A percentile compares a stretch with the other conserved stretches of the same genome.
Evolutionary conservation across 2,329 filamentous ascomycete species (phyloP).

Genomic region (Pseudonectria foliicola): DNA sequence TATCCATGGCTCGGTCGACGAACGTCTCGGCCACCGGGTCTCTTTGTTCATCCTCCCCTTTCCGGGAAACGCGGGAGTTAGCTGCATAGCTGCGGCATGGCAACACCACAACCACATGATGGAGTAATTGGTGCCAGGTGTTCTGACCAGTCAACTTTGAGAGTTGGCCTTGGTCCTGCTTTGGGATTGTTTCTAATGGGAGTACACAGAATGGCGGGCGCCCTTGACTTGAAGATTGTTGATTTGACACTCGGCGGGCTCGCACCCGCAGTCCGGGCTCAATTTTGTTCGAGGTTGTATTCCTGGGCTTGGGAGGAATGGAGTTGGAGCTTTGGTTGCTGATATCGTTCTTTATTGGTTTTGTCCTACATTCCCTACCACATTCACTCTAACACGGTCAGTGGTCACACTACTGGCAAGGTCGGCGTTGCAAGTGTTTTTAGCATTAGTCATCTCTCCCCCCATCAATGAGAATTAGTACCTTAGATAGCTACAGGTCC

Average conservation of each 20-base stretch:
- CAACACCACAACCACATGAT: neutral
- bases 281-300: no score
- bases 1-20: conserved; percentile 21
- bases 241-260: no score
- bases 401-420: neutral
- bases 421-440: neutral
- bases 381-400: no score
- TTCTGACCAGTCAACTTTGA: no score
- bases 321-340: neutral
- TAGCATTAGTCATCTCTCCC: no score
- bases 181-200: neutral
- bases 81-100: neutral
- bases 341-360: neutral
- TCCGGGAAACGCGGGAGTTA: no score
- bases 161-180: neutral
- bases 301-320: no score
- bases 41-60: neutral
- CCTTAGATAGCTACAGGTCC: no score
- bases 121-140: neutral
- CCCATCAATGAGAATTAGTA: no score
- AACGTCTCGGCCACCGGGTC: conserved; percentile 2
- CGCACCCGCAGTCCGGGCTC: no score
- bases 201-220: no score
- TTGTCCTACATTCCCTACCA: neutral
- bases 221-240: no score